These are phyloP conservation scores for Colletotrichum ledebouriae DNA, from an alignment of 2,329 filamentous ascomycete species.

Conservation along the genomic window DNA sequence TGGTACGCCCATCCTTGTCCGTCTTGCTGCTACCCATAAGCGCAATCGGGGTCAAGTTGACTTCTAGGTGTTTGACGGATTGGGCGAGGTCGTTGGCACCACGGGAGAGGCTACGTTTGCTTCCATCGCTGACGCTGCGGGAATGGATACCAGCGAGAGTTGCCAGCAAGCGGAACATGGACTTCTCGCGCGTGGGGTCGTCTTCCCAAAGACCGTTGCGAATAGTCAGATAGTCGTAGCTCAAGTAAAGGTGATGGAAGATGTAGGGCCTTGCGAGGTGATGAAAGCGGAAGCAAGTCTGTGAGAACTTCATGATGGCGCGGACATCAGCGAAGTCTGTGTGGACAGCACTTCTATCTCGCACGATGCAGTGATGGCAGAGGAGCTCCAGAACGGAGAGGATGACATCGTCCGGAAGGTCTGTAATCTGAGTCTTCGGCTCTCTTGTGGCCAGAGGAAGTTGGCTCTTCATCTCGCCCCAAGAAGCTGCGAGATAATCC, in stretches of 20 bases:
- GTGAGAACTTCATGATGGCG: neutral
- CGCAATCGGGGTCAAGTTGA: neutral
- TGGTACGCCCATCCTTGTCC: fast-evolving
- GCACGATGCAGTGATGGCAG: neutral
- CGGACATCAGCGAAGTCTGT: neutral
- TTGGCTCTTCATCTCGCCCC: neutral
- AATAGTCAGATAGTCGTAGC: conserved; percentile 3
- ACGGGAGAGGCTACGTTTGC: neutral
- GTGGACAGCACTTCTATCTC: neutral
- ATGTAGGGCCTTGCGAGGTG: neutral
- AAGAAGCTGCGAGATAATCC: neutral
- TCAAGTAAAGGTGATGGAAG: conserved; percentile 2
- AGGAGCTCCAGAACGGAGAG: neutral
- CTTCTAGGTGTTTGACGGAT: neutral
- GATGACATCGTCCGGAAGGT: neutral
- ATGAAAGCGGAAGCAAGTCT: conserved; percentile 1
- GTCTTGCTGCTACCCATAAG: neutral
- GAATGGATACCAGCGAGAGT: neutral
- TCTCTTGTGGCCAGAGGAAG: neutral
- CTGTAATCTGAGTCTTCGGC: neutral
- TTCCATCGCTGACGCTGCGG: neutral
- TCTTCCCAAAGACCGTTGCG: neutral
- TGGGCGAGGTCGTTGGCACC: neutral
- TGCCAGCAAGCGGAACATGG: neutral
- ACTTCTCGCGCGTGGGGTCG: neutral